phyloP scores from a whole-genome alignment of 768 basidiomycete genomes.

The Collybiopsis luxurians region DNA sequence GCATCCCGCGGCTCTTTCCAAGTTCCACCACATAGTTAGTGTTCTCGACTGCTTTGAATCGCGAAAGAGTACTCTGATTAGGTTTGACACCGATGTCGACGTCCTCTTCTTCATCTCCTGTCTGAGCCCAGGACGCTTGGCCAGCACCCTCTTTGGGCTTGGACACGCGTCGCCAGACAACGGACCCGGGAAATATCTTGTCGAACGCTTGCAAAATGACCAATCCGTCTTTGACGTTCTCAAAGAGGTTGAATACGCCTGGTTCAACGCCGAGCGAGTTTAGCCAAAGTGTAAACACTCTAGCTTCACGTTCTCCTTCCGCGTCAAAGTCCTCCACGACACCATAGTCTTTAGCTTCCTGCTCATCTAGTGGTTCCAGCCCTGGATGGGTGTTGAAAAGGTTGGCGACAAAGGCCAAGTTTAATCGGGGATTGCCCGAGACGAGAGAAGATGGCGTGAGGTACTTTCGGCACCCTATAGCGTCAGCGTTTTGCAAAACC shows the following conservation, averaged over 20 bases:
- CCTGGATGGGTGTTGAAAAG: constrained; percentile 98
- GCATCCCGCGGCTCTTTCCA: constrained; percentile 90
- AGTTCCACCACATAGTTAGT: constrained; percentile 96
- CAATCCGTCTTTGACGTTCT: constrained; percentile 91
- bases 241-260: constrained; percentile 93
- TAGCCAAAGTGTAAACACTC: constrained; percentile 97
- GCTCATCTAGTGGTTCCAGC: constrained; percentile 89
- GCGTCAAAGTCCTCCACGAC: constrained; percentile 97
- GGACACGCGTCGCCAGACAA: constrained; percentile 94
- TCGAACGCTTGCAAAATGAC: constrained; percentile 95
- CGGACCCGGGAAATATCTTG: constrained; percentile 88
- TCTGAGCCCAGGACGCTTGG: constrained; percentile 33
- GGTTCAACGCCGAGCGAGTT: constrained; percentile 98
- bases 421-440: constrained; percentile 93
- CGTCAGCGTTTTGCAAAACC: constrained; percentile 86
- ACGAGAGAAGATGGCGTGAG: constrained; percentile 89
- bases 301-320: constrained; percentile 96
- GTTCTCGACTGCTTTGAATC: constrained; percentile 98
- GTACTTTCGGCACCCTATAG: constrained; percentile 94
- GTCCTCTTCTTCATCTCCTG: constrained; percentile 57
- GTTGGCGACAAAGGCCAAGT: constrained; percentile 97
- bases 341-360: constrained; percentile 89
- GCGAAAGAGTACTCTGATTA: constrained; percentile 80
- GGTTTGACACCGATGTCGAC: constrained; percentile 82
- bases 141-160: constrained; percentile 77